Base-by-base conservation (phyloP, 129 eudicot species). In the Flaveria ramosissima region DNA sequence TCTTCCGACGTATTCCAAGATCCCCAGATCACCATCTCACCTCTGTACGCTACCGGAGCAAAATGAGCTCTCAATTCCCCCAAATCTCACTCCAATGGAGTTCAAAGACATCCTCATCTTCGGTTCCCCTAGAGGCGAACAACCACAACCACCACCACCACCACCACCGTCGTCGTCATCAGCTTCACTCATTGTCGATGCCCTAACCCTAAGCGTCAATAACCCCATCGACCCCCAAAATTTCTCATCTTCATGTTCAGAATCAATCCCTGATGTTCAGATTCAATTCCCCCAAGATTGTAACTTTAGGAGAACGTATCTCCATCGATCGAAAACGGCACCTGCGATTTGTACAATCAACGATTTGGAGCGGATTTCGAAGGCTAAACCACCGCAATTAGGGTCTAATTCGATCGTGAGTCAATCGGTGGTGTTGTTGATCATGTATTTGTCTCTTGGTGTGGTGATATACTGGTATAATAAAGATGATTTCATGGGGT, bases 91-190 rank as follows among this genome's bases (percentile, higher is more conserved):
- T 53, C 89, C 96, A 0, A 70, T 80, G 32, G 91, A 88, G 73
- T 78, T 92, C 61, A 92, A 92, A 75, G 96, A 92, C 30, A 77
- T 83, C n/a, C 87, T 92, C 19, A 92, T 89, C 4, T 92, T 89
- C 65, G 97, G 96, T n/a, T 83, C 93, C 27, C 66, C 82, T 13
- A 41, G 80, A 30, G 80, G 81, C 41, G 41, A 36, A 36, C 41
- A 4, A 36, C 41, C 41, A 36, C 41, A 4, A 36, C 41, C 41
- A 5, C 39, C 39, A 32, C 7, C 7, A 32, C 39, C 39, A 36
- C 41, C 7, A 5, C 41, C 7, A 6, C 41, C 41, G 7, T 36
- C 41, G 2, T 47, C 89, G 3, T n/a, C 92, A 13, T 73, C 87
- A 5, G 57, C 89, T 68, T 68, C 86, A 4, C 64, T 63, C 41